Percentiles rank a stretch among this genome's conserved stretches.
Conservation (phyloP, 1,139 yeast genomes). For the Saccharomyces hybrid region DNA sequence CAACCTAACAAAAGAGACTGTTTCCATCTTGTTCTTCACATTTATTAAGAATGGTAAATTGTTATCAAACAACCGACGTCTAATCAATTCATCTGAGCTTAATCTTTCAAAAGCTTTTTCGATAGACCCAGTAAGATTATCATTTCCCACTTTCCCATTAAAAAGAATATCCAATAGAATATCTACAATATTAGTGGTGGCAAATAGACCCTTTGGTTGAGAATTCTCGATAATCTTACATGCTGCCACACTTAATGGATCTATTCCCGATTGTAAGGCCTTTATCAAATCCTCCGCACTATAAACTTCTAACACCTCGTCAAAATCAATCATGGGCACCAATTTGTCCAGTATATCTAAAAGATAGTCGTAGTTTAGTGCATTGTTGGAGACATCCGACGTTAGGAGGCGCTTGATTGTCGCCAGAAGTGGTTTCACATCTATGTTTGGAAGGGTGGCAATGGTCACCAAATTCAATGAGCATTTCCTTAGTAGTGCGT, state of each 20-base stretch:
- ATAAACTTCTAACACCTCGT: conserved; percentile 25
- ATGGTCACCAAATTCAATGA: conserved; percentile 17
- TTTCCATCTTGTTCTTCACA: conserved; percentile 16
- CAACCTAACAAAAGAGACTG: conserved; percentile 24
- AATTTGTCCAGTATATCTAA: conserved; percentile 26
- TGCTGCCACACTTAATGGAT: conserved; percentile 26
- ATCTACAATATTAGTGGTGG: conserved; percentile 28
- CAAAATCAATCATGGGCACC: conserved; percentile 26
- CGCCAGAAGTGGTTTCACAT: conserved; percentile 14
- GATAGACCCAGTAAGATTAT: conserved; percentile 27
- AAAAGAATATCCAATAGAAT: conserved; percentile 21
- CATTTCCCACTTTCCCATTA: conserved; percentile 14
- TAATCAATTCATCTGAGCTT: conserved; percentile 24
- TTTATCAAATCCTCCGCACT: conserved; percentile 25
- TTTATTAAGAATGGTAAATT: conserved; percentile 17
- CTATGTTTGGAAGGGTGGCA: conserved; percentile 6
- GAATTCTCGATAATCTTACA: conserved; percentile 31
- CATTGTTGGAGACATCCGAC: conserved; percentile 3
- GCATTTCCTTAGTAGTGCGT: conserved; percentile 16
- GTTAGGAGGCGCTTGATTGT: conserved; percentile 16
- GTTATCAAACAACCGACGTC: conserved; percentile 27
- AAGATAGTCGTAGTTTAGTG: conserved; percentile 16
- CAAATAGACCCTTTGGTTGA: conserved; percentile 31
- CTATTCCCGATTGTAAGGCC: conserved; percentile 28
- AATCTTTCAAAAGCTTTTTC: conserved; percentile 26